Base-by-base conservation (phyloP, 306 rosid genomes). In the Cucurbita pepo region DNA sequence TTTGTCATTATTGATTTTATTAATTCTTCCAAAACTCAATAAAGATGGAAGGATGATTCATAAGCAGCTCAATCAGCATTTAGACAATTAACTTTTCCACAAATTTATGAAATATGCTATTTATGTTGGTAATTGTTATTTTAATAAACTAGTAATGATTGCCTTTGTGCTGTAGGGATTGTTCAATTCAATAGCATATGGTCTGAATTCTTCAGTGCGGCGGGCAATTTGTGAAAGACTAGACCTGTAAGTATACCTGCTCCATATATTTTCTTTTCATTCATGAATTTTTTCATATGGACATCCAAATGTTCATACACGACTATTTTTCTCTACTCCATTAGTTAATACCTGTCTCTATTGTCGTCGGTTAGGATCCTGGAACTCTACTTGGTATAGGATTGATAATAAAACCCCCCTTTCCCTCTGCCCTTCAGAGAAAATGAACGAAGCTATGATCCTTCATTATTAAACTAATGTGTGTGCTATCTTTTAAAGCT, bases 131-230 rank as follows among this genome's bases (percentile, higher is more conserved):
- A 18, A 12, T 14, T 50, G 54, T 13, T 50, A 50, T 41, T 44
- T 11, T 54, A 38, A 62, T 70, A n/a, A 45, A 10, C 48, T 54
- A 51, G 4, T 43, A 58, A 41, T 9, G 60, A 25, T 58, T 58
- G 44, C 65, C 69, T 81, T n/a, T 56, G 64, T 77, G 57, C 74
- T 85, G 54, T 81, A 90, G 99, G 97, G 99, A 51, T 89, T 95
- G 77, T 95, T 95, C 80, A 95, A 95, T 86, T 95, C 99, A 75
- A 91, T 91, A 73, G 99, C 99, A 13, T 95, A 95, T 79, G 99
- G 97, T 80, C 87, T 95, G 78, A 95, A 91, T 81, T 89, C 99
- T 79, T 89, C 99, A 55, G 99, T 95, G 57, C 90, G 96, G n/a
- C 88, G 91, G 48, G 95, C 92, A 79, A 80, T 95, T 81, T 76